Evolutionary conservation across 495 filamentous ascomycete species (phyloP).

Genomic region (Penicillium coprophilum): DNA sequence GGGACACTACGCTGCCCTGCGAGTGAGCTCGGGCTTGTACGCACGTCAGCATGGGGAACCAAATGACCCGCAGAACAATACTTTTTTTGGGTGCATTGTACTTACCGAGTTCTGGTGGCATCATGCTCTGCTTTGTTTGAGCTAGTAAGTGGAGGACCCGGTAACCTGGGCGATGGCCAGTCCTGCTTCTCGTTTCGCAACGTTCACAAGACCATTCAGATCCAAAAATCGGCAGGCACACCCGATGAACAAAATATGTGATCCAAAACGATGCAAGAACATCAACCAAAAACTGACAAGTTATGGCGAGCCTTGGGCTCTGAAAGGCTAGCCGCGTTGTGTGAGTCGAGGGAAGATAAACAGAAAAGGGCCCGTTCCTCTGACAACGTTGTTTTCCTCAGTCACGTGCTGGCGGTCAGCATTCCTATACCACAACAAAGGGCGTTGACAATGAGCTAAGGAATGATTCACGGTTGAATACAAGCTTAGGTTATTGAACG

Average conservation of each 20-base stretch:
- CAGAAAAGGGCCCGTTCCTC: constrained; percentile 32
- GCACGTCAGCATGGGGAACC: background rate
- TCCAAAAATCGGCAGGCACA: constrained; percentile 10
- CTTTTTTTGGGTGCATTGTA: constrained; percentile 1
- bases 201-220: constrained; percentile 8
- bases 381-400: constrained; percentile 33
- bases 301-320: constrained; percentile 14
- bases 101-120: constrained; percentile 33
- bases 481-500: background rate
- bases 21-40: constrained; percentile 29
- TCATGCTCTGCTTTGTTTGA: constrained; percentile 16
- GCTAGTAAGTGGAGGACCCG: constrained; percentile 31
- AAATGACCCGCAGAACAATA: background rate
- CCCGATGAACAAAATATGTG: constrained; percentile 19
- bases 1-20: constrained; percentile 36
- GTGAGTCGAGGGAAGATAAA: constrained; percentile 32
- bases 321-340: constrained; percentile 24
- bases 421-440: constrained; percentile 25
- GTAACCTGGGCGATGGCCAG: constrained; percentile 34
- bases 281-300: background rate
- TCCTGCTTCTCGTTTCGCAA: constrained; percentile 16
- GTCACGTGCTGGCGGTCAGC: constrained; percentile 28
- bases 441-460: background rate
- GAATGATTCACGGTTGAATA: background rate
- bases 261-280: constrained; percentile 8